Evolutionary conservation across 495 filamentous ascomycete genomes (phyloP), one percentile per base, ranked within the genome.

Genomic region (Trichoderma virens): DNA sequence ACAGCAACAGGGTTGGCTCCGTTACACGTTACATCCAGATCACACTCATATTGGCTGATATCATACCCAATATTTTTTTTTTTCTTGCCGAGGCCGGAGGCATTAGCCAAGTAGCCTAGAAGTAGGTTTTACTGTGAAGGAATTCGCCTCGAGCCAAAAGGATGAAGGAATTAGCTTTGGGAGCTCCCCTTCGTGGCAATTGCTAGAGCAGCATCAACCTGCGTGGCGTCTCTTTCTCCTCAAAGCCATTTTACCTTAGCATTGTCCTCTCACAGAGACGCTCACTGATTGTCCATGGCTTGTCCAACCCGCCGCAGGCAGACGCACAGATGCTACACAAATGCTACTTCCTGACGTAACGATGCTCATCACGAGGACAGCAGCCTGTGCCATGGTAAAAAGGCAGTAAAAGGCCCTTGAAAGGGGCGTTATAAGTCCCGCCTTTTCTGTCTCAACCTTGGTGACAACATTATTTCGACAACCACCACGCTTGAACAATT

Each of bases 291-390:
- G 23, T n/a, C 25, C 51, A 30, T 28, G 3, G 51, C 51, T 16
- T 56, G 27, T 56, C 51, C 51, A 56, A 31, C 51, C 27, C 9
- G 20, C 43, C 20, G 43, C 20, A 23, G 43, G 43, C 43, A 56
- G 23, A 30, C 51, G 51, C 51, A 27, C 51, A 56, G 20, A 30
- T 56, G 51, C 51, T 27, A 56, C 51, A 56, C 27, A 30, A 56
- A 28, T 56, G 27, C 51, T 56, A 27, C 51, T 56, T 56, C 51
- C 51, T 56, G 51, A 56, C 51, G 51, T 56, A 56, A 56, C 51
- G 51, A 56, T 27, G 23, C 51, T 56, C 25, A 56, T 56, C 51
- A 56, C 51, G 51, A 56, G 51, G 51, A 56, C 51, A 56, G 51
- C 23, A 16, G 25, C 25, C 27, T 56, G 51, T 56, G 51, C 51